Base-by-base conservation (phyloP, 2,329 filamentous ascomycete genomes). In the Aureobasidium sp. region DNA sequence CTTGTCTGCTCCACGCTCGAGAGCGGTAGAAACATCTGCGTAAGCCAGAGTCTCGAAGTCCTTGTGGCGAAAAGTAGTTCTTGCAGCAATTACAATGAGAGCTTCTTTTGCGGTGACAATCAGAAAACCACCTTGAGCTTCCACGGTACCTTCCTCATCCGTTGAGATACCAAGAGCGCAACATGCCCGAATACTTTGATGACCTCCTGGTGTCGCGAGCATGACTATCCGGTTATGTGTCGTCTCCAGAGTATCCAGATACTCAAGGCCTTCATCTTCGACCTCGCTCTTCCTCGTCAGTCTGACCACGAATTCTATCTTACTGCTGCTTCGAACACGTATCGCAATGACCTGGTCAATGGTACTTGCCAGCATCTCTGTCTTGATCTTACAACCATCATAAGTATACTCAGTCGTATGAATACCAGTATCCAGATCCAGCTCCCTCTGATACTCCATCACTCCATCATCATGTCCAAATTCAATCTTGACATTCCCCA, bases 221-320 rank as follows among this genome's bases (percentile, higher is more conserved):
- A 59, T 59, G 4, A 50, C 25, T 1, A 41, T 49, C 2, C 7
- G 32, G 6, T 41, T 42, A 11, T 41, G 71, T 73, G 49, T 72
- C 71, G 64, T 51, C 63, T 67, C n/a, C 65, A 77, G 61, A 16
- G 73, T 73, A 63, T 77, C 75, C 25, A 77, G 66, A 61, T 76
- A 78, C 62, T 78, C 76, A 63, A 77, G 76, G 2, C 74, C 75
- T 64, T 78, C 77, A 65, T 72, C 76, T 54, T 77, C 75, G 13
- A 74, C 64, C 60, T 78, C 75, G 55, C 76, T 75, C 61, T 75
- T 68, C 4, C 76, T 73, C 45, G 75, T 68, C 10, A 74, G 66
- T 61, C 73, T 71, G 5, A 74, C 66, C 2, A 66, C 62, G 42
- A 65, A 67, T 1, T 48, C 41, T 10, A 61, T 49, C 6, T 63